Evolutionary conservation across 2,329 filamentous ascomycete genomes (phyloP), one percentile per base, ranked within the genome.

Genomic region (Cladosporium oxysporum): DNA sequence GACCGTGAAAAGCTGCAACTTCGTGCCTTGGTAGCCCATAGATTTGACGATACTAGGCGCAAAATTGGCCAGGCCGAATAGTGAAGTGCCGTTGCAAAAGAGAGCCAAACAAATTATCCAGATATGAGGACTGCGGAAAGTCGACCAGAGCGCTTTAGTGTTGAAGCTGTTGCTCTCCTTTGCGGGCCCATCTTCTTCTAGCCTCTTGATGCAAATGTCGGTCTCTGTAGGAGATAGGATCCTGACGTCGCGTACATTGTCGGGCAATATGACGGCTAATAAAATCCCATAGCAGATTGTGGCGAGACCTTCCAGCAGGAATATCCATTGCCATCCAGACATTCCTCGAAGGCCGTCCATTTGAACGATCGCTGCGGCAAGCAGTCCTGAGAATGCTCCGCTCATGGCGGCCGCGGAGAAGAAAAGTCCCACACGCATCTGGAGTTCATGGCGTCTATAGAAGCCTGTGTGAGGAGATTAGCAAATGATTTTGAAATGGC

Each of bases 1-100:
- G 0, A 93, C 90, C 12, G 84, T 88, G 58, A 93, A 83, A 1
- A 94, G 83, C 72, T 93, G 91, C 0, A 89, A 86, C 8, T 79
- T 84, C 1, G 90, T 88, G 0, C 83, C 79, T 18, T 83, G 79
- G 77, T 90, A 87, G 16, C 85, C 85, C 37, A 79, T 73, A 18
- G 68, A 69, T 8, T 60, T 66, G 35, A 74, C 68, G 35, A 75
- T 74, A 14, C 72, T 74, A 41, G 74, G 74, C 14, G 65, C 35
- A 12, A 63, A 63, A 18, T 63, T 63, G 23, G 61, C 61, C 2
- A 63, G 61, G 6, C 61, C 61, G n/a, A 63, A 63, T 1, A 63
- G 33, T 1, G 49, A 47, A n/a, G 35, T 47, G 6, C 61, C 61
- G 37, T 63, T 63, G 50, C 21, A 28, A 35, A 63, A 63, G 35